Base-by-base conservation (phyloP, 2,329 filamentous ascomycete genomes). In the Myriosclerotinia curreyana region DNA sequence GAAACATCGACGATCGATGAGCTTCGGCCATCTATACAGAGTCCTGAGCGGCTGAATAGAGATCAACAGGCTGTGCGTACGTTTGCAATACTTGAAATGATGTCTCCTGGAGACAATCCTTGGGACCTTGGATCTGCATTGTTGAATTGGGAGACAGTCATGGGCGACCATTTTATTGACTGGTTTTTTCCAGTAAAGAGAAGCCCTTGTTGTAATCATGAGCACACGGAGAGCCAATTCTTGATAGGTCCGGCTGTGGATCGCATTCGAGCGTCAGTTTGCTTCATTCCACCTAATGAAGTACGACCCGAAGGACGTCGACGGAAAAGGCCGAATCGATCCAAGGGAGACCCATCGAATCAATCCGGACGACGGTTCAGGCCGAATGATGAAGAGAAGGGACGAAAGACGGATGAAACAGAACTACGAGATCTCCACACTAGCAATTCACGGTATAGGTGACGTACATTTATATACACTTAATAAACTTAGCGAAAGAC, bases 111-210 rank as follows among this genome's bases (percentile, higher is more conserved):
- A 12, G 88, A 95, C 70, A 96, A 96, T 69, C 91, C 92, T 0
- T 99, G 92, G 87, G 85, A 96, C 70, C 78, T 95, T 0, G 91
- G 90, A 2, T 78, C 75, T 38, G 77, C 78, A 11, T 80, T 83
- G 67, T 77, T 80, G 36, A 98, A 98, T 72, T 88, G 92, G 77
- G 84, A 86, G 68, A 83, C 88, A 17, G 85, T 97, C 31, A 92
- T 99, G 87, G 94, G 94, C 0, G 77, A 82, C 54, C 83, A 78
- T 25, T 68, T 86, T 2, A 66, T 88, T 17, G 90, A 96, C 66
- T 98, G 93, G 93, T 73, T 96, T 15, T 77, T 96, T 1, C 94
- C 94, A 0, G 75, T 96, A 42, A 85, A 81, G 64, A 81, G 84
- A 65, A 92, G 90, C 5, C 94, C 94, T 0, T 94, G 90, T 74